Conservation (phyloP, 2,329 filamentous ascomycete species). For the Colletotrichum tropicale region DNA sequence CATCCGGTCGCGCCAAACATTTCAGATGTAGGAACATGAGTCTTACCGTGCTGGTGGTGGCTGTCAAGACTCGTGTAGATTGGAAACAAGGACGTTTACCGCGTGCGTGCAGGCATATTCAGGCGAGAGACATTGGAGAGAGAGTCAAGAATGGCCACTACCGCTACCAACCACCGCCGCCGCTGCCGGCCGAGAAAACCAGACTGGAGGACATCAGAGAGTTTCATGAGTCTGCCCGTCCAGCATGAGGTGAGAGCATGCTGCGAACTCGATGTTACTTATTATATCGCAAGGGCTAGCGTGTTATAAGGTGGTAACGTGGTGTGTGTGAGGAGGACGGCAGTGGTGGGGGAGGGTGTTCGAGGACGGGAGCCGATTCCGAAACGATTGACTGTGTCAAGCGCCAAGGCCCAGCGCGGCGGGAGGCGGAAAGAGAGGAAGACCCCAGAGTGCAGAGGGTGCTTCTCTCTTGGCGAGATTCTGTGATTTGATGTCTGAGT, state of each 20-base stretch:
- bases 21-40: not conserved
- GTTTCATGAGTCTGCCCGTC: not conserved
- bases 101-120: not conserved
- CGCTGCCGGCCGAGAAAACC: not conserved
- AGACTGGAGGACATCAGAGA: not conserved
- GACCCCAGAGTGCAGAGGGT: not conserved
- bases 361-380: not conserved
- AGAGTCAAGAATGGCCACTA: not conserved
- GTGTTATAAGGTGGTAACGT: not conserved
- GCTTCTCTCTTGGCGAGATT: not conserved
- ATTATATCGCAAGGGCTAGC: not conserved
- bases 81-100: not conserved
- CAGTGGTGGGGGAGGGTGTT: not conserved
- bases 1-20: not conserved
- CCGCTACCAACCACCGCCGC: not conserved
- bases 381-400: conserved; percentile 17
- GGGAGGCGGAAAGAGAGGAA: not conserved
- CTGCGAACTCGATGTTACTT: not conserved
- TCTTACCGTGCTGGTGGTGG: not conserved
- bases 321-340: not conserved
- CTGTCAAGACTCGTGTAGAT: not conserved
- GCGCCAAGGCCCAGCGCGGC: conserved; percentile 6
- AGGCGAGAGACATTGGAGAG: not conserved
- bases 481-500: not conserved
- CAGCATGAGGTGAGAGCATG: not conserved